Percentiles rank a stretch among this genome's conserved stretches.
Conservation (phyloP, 2,329 filamentous ascomycete species). For the Microthyrium microscopicum region DNA sequence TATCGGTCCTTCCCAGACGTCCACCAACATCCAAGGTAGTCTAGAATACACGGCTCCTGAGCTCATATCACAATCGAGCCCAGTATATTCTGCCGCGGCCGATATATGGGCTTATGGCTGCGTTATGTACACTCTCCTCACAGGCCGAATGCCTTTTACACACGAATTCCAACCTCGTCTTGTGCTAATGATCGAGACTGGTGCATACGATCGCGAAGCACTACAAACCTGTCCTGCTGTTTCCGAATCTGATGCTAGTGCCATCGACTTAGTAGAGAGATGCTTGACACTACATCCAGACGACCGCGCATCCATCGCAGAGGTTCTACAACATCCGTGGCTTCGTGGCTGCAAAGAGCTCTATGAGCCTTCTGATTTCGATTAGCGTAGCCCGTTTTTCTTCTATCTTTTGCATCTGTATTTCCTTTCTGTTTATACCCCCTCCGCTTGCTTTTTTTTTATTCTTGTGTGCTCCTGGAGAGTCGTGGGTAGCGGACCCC, state of each 20-base stretch:
- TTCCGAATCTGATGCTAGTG: slow-evolving; percentile 16
- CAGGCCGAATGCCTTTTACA: slow-evolving; percentile 45
- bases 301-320: slow-evolving; percentile 38
- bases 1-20: slow-evolving; percentile 33
- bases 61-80: slow-evolving; percentile 23
- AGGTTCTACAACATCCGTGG: slow-evolving; percentile 39
- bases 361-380: too few relatives aligned
- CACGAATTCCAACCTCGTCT: slow-evolving; percentile 42
- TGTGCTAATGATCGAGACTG: slow-evolving; percentile 40
- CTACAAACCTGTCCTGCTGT: slow-evolving; percentile 27
- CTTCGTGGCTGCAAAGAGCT: too few relatives aligned
- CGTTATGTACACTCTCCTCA: slow-evolving; percentile 42
- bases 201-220: slow-evolving; percentile 38
- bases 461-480: too few relatives aligned
- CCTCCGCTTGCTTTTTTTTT: too few relatives aligned
- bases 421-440: too few relatives aligned
- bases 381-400: too few relatives aligned
- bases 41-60: slow-evolving; percentile 38
- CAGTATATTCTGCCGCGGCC: slow-evolving; percentile 35
- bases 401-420: too few relatives aligned
- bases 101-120: slow-evolving; percentile 55
- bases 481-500: too few relatives aligned
- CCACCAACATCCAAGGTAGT: slow-evolving; percentile 26
- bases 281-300: slow-evolving; percentile 41
- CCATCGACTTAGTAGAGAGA: slow-evolving; percentile 35